phyloP scores from a whole-genome alignment of 306 rosid species.

The Vicia villosa region DNA sequence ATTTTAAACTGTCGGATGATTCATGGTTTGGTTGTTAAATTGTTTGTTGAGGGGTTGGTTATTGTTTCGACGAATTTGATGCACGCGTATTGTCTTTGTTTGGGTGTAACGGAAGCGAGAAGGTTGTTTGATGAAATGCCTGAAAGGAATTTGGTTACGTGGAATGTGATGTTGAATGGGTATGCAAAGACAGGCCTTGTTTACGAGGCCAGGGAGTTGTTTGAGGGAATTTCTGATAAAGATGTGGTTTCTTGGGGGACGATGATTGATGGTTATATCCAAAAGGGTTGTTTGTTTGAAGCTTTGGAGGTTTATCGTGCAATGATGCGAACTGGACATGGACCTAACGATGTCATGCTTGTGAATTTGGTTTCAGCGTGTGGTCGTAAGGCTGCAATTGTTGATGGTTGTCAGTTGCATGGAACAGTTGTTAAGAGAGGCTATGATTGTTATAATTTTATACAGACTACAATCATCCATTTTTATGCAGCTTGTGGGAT shows the following conservation, averaged over 20 bases:
- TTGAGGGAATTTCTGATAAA: slow-evolving; percentile 60
- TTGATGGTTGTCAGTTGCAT: slow-evolving; percentile 74
- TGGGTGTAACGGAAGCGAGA: slow-evolving; percentile 59
- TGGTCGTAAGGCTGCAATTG: slow-evolving; percentile 50
- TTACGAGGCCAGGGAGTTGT: slow-evolving; percentile 63
- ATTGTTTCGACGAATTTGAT: slow-evolving; percentile 72
- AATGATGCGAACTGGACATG: slow-evolving; percentile 58
- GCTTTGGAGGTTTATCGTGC: slow-evolving; percentile 60
- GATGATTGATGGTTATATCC: slow-evolving; percentile 75
- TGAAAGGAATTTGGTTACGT: slow-evolving; percentile 66
- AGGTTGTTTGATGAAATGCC: slow-evolving; percentile 68
- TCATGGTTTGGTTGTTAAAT: slow-evolving; percentile 63
- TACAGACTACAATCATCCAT: slow-evolving; percentile 74
- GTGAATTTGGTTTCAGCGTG: slow-evolving; percentile 82
- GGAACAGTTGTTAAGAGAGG: slow-evolving; percentile 64
- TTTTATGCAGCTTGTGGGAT: slow-evolving; percentile 79
- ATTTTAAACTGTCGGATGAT: slow-evolving; percentile 66
- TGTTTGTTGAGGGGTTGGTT: slow-evolving; percentile 54
- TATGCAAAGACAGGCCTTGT: slow-evolving; percentile 70
- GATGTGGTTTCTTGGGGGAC: slow-evolving; percentile 94
- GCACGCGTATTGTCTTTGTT: slow-evolving; percentile 74
- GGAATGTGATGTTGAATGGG: slow-evolving; percentile 91
- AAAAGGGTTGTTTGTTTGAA: slow-evolving; percentile 56
- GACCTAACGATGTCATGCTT: slow-evolving; percentile 72
- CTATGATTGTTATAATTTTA: slow-evolving; percentile 65